Conservation (phyloP, 352 stramenopile species). For the Phytophthora rubi region DNA sequence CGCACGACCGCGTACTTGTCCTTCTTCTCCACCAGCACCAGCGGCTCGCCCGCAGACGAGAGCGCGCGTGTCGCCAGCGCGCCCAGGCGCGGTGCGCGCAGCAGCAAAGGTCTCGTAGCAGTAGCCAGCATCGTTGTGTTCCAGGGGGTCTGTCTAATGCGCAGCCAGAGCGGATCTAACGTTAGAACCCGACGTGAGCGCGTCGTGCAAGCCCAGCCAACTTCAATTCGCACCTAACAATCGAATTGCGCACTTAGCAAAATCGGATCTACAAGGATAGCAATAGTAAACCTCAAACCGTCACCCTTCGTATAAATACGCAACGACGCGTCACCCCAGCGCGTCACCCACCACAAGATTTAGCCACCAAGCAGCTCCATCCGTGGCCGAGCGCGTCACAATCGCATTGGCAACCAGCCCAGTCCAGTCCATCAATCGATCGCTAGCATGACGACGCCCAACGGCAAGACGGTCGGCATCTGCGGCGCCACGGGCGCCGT, state of each 20-base stretch:
- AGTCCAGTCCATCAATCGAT: too few species aligned
- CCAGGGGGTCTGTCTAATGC: too few species aligned
- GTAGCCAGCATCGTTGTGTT: constrained; percentile 23
- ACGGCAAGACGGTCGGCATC: constrained; percentile 78
- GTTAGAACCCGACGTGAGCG: constrained; percentile 42
- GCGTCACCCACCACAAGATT: too few species aligned
- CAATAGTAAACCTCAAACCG: too few species aligned
- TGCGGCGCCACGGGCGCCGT: constrained; percentile 93
- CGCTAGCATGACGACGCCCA: constrained; percentile 53
- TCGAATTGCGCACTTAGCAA: too few species aligned
- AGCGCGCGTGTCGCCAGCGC: constrained; percentile 27
- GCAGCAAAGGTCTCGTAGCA: constrained; percentile 14
- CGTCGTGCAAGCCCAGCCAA: neutral
- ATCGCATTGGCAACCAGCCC: too few species aligned
- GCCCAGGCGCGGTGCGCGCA: constrained; percentile 10
- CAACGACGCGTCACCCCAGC: too few species aligned
- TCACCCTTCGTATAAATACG: too few species aligned
- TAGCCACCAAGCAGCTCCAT: too few species aligned
- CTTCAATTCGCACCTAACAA: neutral
- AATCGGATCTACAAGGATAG: too few species aligned
- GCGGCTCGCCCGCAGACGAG: constrained; percentile 45
- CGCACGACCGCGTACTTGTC: constrained; percentile 82
- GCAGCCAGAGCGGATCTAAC: neutral
- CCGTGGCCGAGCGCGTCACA: too few species aligned
- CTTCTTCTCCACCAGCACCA: constrained; percentile 77